Base-by-base conservation (phyloP, 2,329 filamentous ascomycete genomes). In the Penicillium occitanis region DNA sequence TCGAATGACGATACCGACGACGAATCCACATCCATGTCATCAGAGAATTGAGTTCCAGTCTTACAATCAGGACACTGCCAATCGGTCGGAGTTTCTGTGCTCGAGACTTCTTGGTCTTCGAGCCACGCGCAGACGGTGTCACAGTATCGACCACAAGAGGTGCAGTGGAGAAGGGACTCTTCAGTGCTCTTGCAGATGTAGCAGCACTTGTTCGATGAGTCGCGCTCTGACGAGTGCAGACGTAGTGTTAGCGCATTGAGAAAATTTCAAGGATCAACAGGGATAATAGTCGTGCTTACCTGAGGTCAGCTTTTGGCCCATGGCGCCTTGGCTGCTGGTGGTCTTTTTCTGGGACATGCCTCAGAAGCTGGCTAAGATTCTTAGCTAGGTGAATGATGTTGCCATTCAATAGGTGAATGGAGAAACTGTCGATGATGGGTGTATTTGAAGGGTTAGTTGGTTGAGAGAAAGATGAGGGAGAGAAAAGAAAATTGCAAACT, bases 221-320 rank as follows among this genome's bases (percentile, higher is more conserved):
- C 57, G 3, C 33, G 3, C 3, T 33, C 35, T 46, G 33, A 14
- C 28, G 5, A 11, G 6, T n/a, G 14, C 5, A 25, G 14, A 46
- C 10, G 4, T 3, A 30, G 35, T 19, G 57, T 46, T 10, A 60
- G 57, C 13, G 22, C 22, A n/a, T 19, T 5, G 22, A 44, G 17
- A 60, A 3, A 6, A 0, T 46, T 30, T 46, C 8, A 5, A 22
- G n/a, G 3, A 5, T 25, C 33, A 59, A 42, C 33, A 40, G 53
- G n/a, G n/a, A 25, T 22, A 22, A 6, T 5, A 10, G 19, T 19
- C 19, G 5, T 5, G 13, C 57, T 33, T 25, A 60, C 57, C 57
- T 60, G 57, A 60, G 17, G 35, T 60, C 19, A 19, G 6, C 33
- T 60, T 60, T 6, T 60, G 57, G 4, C 57, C 57, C 57, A 60